Conservation (phyloP, 2,329 filamentous ascomycete genomes). For the Penicillium sp. region DNA sequence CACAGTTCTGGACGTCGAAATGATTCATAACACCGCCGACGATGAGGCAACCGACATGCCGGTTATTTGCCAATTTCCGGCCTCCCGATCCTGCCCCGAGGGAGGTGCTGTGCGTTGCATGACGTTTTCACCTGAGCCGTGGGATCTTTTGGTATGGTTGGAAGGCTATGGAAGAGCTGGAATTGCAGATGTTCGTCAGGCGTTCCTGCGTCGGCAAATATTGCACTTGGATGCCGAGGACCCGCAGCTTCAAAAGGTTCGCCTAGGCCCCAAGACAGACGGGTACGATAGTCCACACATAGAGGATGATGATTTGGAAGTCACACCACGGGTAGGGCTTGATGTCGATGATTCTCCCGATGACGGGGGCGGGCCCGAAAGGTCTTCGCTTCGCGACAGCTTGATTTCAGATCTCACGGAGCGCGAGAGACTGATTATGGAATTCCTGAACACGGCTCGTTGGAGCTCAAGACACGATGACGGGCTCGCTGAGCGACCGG, state of each 20-base stretch:
- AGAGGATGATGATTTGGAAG: conserved; percentile 24
- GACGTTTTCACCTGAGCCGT: conserved; percentile 84
- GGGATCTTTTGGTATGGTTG: conserved; percentile 88
- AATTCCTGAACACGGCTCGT: conserved; percentile 41
- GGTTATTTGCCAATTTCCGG: conserved; percentile 70
- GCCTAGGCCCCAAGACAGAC: conserved; percentile 28
- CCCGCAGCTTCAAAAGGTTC: conserved; percentile 31
- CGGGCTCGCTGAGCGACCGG: conserved; percentile 27
- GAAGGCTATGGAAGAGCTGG: conserved; percentile 65
- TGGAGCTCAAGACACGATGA: conserved; percentile 37
- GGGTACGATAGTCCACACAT: conserved; percentile 24
- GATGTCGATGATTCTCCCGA: conserved; percentile 24
- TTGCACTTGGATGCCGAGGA: conserved; percentile 37
- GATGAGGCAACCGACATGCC: conserved; percentile 32
- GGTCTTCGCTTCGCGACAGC: conserved; percentile 33
- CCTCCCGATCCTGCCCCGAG: conserved; percentile 66
- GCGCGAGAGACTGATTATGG: conserved; percentile 42
- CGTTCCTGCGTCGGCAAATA: conserved; percentile 44
- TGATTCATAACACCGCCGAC: conserved; percentile 23
- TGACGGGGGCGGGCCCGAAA: conserved; percentile 18
- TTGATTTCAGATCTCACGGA: conserved; percentile 39
- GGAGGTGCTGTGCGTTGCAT: conserved; percentile 83
- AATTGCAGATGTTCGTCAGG: conserved; percentile 46
- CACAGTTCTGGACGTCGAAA: conserved; percentile 43
- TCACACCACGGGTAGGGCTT: conserved; percentile 22